A percentile compares a stretch with the other conserved stretches of the same genome.
phyloP scores from a whole-genome alignment of 768 basidiomycete genomes.

The Mycena polygramma region DNA sequence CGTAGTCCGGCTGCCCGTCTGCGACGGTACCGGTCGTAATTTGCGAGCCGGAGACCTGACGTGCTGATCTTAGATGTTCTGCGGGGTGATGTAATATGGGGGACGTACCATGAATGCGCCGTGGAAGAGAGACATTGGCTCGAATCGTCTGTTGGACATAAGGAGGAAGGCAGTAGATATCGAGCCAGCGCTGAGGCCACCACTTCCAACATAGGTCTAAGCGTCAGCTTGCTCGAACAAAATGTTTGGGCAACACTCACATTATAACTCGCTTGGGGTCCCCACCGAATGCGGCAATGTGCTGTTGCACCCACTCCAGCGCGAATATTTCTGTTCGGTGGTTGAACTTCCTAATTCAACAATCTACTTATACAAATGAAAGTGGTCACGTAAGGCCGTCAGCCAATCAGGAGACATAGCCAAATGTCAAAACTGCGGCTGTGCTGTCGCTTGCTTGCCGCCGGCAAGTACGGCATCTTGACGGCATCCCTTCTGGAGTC shows the following conservation, averaged over 20 bases:
- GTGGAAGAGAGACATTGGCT: constrained; percentile 8
- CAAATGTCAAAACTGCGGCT: no score
- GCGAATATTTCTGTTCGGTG: constrained; percentile 23
- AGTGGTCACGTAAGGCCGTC: no score
- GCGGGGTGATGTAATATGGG: neutral
- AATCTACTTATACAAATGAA: no score
- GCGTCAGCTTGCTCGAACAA: neutral
- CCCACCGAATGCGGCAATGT: constrained; percentile 4
- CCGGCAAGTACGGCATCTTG: no score
- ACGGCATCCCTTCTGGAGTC: no score
- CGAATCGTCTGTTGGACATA: constrained; percentile 25
- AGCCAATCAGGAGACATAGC: no score
- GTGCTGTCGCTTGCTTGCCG: no score
- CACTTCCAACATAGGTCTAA: neutral
- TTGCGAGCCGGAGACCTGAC: constrained; percentile 17
- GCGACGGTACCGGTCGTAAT: constrained; percentile 1
- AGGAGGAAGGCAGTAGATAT: constrained; percentile 16
- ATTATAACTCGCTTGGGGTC: neutral
- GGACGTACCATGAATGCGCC: constrained; percentile 32
- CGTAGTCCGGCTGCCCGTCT: constrained; percentile 25
- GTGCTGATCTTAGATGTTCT: neutral
- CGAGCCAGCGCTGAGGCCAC: constrained; percentile 26
- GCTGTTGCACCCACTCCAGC: constrained; percentile 17
- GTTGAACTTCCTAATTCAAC: no score
- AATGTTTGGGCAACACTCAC: neutral